Conservation (phyloP, 164 flowering plant genomes). For the Stephania japonica region DNA sequence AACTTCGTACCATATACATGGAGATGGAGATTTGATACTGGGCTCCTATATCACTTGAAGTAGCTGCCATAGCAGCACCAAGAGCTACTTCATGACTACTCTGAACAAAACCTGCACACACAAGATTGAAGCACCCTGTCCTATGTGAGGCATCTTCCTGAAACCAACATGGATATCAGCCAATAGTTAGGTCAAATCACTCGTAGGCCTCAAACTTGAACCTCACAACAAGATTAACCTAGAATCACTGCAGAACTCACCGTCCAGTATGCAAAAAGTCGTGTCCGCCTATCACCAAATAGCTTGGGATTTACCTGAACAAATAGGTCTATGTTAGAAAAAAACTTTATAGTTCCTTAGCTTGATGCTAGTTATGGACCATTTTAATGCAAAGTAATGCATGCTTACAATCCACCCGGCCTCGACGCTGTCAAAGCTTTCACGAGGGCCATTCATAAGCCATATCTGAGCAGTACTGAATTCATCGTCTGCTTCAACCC, state of each 20-base stretch:
- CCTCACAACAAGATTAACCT: neutral
- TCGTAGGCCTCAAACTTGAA: neutral
- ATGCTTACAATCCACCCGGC: constrained; percentile 51
- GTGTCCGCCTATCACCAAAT: constrained; percentile 45
- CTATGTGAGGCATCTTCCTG: constrained; percentile 34
- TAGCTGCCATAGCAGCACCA: constrained; percentile 35
- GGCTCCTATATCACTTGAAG: neutral
- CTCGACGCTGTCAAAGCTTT: constrained; percentile 21
- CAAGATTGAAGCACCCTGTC: constrained; percentile 56
- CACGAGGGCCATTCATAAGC: constrained; percentile 31
- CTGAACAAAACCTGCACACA: constrained; percentile 58
- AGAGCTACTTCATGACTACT: constrained; percentile 44
- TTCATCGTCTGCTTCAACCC: constrained; percentile 41
- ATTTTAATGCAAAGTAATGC: neutral
- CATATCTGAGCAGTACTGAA: constrained; percentile 33
- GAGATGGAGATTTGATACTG: constrained; percentile 32
- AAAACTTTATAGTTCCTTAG: neutral
- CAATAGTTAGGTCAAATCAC: neutral
- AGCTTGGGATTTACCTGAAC: constrained; percentile 51
- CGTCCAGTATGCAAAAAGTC: constrained; percentile 48
- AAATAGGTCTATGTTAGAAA: neutral
- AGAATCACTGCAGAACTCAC: constrained; percentile 24
- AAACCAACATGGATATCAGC: neutral
- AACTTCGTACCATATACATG: constrained; percentile 29
- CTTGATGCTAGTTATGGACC: neutral